Evolutionary conservation across 139 green algal genomes (phyloP), one percentile per base, ranked within the genome.

Genomic region (Dunaliella sp.): DNA sequence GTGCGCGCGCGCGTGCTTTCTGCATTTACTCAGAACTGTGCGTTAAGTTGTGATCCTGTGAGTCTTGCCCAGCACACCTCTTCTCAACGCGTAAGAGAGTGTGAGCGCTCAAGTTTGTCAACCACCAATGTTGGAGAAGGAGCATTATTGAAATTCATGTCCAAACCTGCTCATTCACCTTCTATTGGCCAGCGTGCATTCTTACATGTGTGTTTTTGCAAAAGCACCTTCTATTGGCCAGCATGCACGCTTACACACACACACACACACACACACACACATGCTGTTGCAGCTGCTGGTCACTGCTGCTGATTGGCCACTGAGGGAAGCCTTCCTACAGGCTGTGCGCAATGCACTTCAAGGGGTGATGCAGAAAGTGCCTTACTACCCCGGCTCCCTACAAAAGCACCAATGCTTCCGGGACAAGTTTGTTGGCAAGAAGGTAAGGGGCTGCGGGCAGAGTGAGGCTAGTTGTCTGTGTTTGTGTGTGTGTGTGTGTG

Each of bases 291-390:
- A 92, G 89, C 7, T 90, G 28, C 37, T 97, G n/a, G 81, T 98
- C 36, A 95, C 92, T 0, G 89, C 91, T 73, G 79, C 78, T 0
- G 87, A 87, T 24, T 98, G 95, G 95, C 91, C 93, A 3, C 94
- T 91, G 85, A 86, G 95, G 0, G 86, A 90, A 2, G 85, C 85
- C 0, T 96, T 98, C 86, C 36, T 97, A 81, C 86, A 77, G 0
- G 90, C 88, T 3, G 73, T 95, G 34, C 89, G 88, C 83, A 82
- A 33, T 38, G 84, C 38, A 28, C 88, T 94, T 76, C 72, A 78
- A 12, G 38, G n/a, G 34, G 31, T 86, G 48, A 84, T 88, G 0
- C 83, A 83, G 33, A 80, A 94, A 0, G 87, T 90, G 35, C 86
- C 91, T 0, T 98, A 89, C 79, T 98, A 96, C 88, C 91, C 93